phyloP scores from a whole-genome alignment of 1,284 basidiomycete species.

The Cutaneotrichosporon mucoides region DNA sequence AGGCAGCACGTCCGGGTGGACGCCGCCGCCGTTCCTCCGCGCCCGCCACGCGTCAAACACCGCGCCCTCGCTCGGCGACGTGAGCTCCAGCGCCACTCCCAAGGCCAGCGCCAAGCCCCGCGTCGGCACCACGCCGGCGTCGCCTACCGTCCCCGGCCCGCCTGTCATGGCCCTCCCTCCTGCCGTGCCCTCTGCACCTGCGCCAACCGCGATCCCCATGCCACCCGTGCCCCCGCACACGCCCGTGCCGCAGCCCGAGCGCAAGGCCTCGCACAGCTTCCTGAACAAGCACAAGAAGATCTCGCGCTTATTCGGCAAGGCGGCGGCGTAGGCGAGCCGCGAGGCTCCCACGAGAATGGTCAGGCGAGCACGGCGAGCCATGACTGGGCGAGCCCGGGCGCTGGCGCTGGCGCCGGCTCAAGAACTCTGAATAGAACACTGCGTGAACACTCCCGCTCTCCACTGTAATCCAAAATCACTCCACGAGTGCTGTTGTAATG shows the following conservation, averaged over 20 bases:
- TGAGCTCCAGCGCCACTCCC: too few relatives aligned
- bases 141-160: neutral
- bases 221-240: neutral
- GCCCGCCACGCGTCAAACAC: neutral
- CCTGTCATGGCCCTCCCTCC: neutral
- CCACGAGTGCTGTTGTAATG: too few relatives aligned
- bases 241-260: neutral
- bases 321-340: neutral
- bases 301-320: constrained; percentile 12
- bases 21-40: constrained; percentile 3
- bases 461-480: too few relatives aligned
- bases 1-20: neutral
- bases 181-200: neutral
- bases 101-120: too few relatives aligned
- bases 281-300: constrained; percentile 17
- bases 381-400: too few relatives aligned
- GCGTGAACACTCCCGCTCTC: too few relatives aligned
- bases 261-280: constrained; percentile 6
- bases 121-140: neutral
- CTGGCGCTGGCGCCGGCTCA: too few relatives aligned
- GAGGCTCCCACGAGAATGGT: too few relatives aligned
- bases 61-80: neutral
- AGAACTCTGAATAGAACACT: too few relatives aligned
- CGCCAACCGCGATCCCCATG: neutral
- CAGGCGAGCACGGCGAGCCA: too few relatives aligned